A percentile compares a stretch with the other conserved stretches of the same genome.
phyloP scores from a whole-genome alignment of 345 rosid species.

The Lumnitzera littorea region DNA sequence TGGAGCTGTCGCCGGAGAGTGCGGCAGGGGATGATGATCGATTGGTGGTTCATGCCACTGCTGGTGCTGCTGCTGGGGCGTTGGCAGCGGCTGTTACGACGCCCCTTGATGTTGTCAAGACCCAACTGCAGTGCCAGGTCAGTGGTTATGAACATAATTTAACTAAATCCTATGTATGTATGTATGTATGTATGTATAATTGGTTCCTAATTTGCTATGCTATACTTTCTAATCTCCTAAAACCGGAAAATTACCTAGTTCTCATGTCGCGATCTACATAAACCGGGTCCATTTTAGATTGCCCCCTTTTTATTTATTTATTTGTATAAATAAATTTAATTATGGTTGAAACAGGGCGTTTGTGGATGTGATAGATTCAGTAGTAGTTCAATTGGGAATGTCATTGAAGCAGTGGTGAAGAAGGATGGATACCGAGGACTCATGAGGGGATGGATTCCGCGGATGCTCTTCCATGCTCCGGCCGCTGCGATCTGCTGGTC shows the following conservation, averaged over 20 bases:
- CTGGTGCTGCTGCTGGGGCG: constrained; percentile 96
- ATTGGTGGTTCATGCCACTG: constrained; percentile 82
- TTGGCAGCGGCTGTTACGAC: constrained; percentile 73
- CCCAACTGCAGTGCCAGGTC: constrained; percentile 99
- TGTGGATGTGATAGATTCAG: constrained; percentile 92
- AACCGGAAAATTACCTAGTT: too few relatives aligned
- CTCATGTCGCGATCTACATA: too few relatives aligned
- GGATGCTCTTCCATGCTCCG: constrained; percentile 99
- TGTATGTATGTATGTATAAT: too few relatives aligned
- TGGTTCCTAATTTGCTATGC: too few relatives aligned
- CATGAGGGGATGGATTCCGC: constrained; percentile 86
- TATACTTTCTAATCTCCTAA: too few relatives aligned
- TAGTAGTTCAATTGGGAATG: constrained; percentile 62
- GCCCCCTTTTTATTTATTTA: too few relatives aligned
- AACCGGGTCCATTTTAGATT: too few relatives aligned
- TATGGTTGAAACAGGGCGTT: constrained; percentile 54
- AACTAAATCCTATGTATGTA: too few relatives aligned
- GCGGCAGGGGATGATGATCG: constrained; percentile 45
- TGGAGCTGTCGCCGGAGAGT: constrained; percentile 65
- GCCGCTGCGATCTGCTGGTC: constrained; percentile 99
- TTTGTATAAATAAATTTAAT: too few relatives aligned
- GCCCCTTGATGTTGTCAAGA: constrained; percentile 89
- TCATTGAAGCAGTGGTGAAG: constrained; percentile 47
- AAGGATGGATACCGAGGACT: constrained; percentile 89
- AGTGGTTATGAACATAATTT: not conserved